These are phyloP conservation scores for Fusarium graminum DNA, from an alignment of 2,329 filamentous ascomycete genomes.

Conservation along the genomic window DNA sequence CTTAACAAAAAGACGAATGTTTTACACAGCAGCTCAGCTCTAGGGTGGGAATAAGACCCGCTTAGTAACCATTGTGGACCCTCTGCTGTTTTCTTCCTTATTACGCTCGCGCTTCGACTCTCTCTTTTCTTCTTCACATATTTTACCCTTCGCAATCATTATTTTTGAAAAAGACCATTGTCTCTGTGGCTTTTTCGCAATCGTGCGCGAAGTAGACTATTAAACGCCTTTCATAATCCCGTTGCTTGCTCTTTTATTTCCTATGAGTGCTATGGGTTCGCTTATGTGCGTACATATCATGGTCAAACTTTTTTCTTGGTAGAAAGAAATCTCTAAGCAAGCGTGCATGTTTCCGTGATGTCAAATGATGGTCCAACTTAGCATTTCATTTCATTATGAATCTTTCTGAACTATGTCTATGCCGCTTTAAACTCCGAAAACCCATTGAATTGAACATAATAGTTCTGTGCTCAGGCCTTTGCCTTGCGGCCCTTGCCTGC, in stretches of 20 bases:
- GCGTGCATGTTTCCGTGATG: conserved; percentile 9
- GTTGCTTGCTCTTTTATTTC: conserved; percentile 59
- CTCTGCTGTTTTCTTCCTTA: conserved; percentile 22
- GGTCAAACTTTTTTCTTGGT: neutral
- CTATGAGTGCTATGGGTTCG: conserved; percentile 69
- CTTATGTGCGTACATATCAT: conserved; percentile 69
- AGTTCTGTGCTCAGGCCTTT: conserved; percentile 53
- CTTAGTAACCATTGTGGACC: conserved; percentile 47
- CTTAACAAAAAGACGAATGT: neutral
- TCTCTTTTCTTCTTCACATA: conserved; percentile 59
- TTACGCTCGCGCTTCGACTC: conserved; percentile 12
- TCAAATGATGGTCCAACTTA: conserved; percentile 40
- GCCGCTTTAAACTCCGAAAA: conserved; percentile 46
- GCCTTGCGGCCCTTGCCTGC: conserved; percentile 54
- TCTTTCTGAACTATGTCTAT: conserved; percentile 45
- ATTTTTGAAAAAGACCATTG: conserved; percentile 52
- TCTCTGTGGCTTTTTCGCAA: conserved; percentile 60
- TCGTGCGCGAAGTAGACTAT: conserved; percentile 67
- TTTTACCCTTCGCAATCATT: conserved; percentile 59
- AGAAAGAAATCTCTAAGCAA: conserved; percentile 9
- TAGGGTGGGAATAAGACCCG: neutral
- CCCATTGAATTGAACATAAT: conserved; percentile 38
- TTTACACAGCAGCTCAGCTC: neutral
- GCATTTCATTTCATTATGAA: conserved; percentile 50
- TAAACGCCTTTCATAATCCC: conserved; percentile 71